A percentile compares a stretch with the other conserved stretches of the same genome.
Evolutionary conservation across 768 basidiomycete species (phyloP).

Genomic region (Boletus rubescentipes): DNA sequence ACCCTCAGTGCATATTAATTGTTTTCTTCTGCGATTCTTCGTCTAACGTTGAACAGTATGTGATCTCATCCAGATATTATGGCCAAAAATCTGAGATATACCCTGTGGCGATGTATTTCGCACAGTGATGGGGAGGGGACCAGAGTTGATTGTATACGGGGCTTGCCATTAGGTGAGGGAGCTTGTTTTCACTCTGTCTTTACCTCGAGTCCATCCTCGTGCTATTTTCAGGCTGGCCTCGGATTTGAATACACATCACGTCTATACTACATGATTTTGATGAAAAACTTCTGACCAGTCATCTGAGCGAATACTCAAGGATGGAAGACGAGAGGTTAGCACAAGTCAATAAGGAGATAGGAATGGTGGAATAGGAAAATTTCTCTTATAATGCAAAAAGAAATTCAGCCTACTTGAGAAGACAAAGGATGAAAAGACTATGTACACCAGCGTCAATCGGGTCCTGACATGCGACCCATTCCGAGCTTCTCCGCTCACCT

Average conservation of each 20-base stretch:
- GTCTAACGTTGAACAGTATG: constrained; percentile 51
- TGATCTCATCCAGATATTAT: constrained; percentile 77
- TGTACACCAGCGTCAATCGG: no score
- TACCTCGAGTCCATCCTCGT: neutral
- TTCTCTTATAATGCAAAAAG: no score
- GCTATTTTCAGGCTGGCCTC: constrained; percentile 65
- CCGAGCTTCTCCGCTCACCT: no score
- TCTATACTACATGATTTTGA: no score
- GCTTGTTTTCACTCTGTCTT: neutral
- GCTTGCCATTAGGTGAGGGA: constrained; percentile 67
- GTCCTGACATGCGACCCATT: no score
- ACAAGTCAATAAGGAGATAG: no score
- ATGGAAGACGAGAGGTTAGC: no score
- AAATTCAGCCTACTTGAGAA: no score
- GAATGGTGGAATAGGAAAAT: no score
- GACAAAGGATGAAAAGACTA: no score
- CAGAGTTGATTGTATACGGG: constrained; percentile 89
- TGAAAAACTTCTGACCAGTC: no score
- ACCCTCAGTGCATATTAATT: constrained; percentile 66
- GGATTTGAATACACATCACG: constrained; percentile 82
- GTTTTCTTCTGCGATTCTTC: neutral
- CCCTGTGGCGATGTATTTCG: constrained; percentile 86
- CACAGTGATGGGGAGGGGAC: constrained; percentile 88
- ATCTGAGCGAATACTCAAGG: no score
- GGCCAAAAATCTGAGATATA: constrained; percentile 80